Base-by-base conservation (phyloP, 352 stramenopile genomes). In the Phytophthora macrochlamydospora region DNA sequence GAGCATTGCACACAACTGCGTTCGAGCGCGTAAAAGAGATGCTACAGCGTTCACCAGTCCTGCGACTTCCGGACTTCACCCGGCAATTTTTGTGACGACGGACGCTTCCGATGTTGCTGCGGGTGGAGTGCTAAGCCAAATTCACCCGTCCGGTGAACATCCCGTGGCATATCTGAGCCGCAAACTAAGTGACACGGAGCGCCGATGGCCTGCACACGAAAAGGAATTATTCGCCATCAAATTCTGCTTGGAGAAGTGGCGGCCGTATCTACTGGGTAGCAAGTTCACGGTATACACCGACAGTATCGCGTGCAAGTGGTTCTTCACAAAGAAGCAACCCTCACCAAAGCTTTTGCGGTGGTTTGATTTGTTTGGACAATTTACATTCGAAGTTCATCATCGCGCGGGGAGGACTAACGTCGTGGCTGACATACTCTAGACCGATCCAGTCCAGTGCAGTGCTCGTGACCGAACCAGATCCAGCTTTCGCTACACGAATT, bases 191-290 rank as follows among this genome's bases (percentile, higher is more conserved):
- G 54, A 64, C 28, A 64, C 48, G 12, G 56, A 57, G 35, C 35
- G 30, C 11, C 33, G 46, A 1, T 63, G 37, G 56, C 35, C 35
- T 28, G 28, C 56, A 1, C 56, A 57, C 8, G 48, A 57, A 28
- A 56, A 64, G 24, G 35, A 57, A 12, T 29, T 64, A 24, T 2
- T 64, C 31, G 56, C 29, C 7, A 64, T 64, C 8, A 56, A 56
- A 29, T 64, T 64, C 14, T 64, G 37, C 7, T 8, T 64, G 2
- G 30, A 56, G 28, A 64, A 64, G 12, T 64, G 48, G 56, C 29
- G 56, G 4, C 13, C 40, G 1, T 57, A 64, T 51, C n/a, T 64
- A 4, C 30, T 64, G 0, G 56, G 38, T 1, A 9, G 5, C 13
- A 43, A 45, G 3, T 56, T 56, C n/a, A 46, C 38, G 2, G n/a